Base-by-base conservation (phyloP, 2,329 filamentous ascomycete genomes). In the Hansfordia pulvinata region DNA sequence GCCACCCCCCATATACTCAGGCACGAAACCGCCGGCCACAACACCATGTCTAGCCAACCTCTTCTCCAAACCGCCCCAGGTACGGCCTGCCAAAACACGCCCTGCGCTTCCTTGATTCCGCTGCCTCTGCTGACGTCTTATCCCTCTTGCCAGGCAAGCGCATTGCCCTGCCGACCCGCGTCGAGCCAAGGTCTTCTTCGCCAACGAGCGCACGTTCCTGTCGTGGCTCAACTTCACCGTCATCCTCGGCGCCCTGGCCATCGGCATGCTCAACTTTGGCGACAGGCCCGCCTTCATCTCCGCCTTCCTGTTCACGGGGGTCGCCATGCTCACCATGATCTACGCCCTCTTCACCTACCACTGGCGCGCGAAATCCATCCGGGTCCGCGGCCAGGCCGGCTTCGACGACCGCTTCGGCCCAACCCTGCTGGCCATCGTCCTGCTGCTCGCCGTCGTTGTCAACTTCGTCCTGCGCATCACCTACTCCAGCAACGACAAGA, bases 201-300 rank as follows among this genome's bases (percentile, higher is more conserved):
- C 90, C 60, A 98, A 98, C 67, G 90, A 98, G 62, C 84, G 90
- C 37, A 98, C 90, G 36, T 98, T 98, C 54, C 76, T 98, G 47
- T 93, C 85, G 57, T 98, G 90, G 90, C 82, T 98, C 49, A 98
- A 98, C 70, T 96, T 96, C 67, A 93, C 86, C 53, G 86, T 98
- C 49, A 88, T 98, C 56, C 80, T 98, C 35, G 90, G 90, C 47
- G 90, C 90, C 37, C 76, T 98, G 26, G 88, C 90, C 40, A 83
- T 98, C 42, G 90, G 90, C 42, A 85, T 98, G 50, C 76, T 98
- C 46, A 98, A 98, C 65, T 98, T 98, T 45, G 90, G 90, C 50
- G 90, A 98, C 57, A 76, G 76, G 37, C 75, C 93, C 30, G 88
- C 88, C 43, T 90, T 90, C 52, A 93, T 96, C 55, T 88, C 79